Base-by-base conservation (phyloP, 768 basidiomycete species). In the Leucocoprinus sp. region DNA sequence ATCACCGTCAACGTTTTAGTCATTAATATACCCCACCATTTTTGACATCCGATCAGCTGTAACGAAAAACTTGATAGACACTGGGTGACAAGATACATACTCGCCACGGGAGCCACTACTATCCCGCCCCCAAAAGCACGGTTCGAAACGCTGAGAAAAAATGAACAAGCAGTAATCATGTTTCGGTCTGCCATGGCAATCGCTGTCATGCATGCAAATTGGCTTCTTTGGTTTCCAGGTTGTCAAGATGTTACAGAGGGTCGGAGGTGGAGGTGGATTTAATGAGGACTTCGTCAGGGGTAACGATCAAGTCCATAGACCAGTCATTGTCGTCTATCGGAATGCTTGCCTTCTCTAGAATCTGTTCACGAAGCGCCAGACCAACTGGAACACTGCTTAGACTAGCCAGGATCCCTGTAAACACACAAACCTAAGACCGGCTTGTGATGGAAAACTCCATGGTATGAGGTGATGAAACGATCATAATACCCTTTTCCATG, bases 401-500 rank as follows among this genome's bases (percentile, higher is more conserved):
- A 44, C 18, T 14, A 27, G 17, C 12, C 22, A 42, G 37, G 44
- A 50, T 38, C 47, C 45, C 41, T 27, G 42, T 54, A 35, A 29
- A 37, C 43, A 31, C 17, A 50, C 67, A 48, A 52, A 86, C 87
- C 77, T 43, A 88, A 68, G 23, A 80, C 52, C 1, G 86, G 82
- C 45, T 63, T 68, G 18, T 64, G 63, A 48, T 65, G 63, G 19
- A 66, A 65, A 43, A 62, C 64, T 11, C 64, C 55, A 23, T 66
- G 58, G 49, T 86, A 87, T 1, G 68, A 59, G 2, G 76, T 62
- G 27, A 90, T 66, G 62, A 85, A 90, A 11, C 72, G 68, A 62
- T 90, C 87, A 53, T 90, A 90, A 63, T 84, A 88, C 5, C 87
- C 87, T 60, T 84, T 90, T 18, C 87, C 86, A 52, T 88, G 84